Percentiles rank a stretch among this genome's conserved stretches.
phyloP scores from a whole-genome alignment of 305 asterid species.

The Solanum hybrid region DNA sequence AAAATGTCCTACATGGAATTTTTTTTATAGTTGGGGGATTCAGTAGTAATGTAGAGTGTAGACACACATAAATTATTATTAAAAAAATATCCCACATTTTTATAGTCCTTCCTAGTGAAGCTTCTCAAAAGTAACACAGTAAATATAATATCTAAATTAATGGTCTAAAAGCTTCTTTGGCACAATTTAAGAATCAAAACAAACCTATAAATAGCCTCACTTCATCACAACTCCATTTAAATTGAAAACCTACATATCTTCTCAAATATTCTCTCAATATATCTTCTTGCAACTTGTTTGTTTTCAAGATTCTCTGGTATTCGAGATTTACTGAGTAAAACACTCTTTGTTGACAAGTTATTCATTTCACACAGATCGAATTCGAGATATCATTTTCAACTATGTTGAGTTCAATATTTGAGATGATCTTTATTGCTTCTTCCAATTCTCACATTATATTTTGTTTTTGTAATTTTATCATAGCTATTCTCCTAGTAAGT shows the following conservation, averaged over 20 bases:
- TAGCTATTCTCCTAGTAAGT: conserved; percentile 32
- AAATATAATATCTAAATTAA: background rate
- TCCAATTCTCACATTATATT: conserved; percentile 50
- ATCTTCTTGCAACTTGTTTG: background rate
- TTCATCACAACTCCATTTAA: background rate
- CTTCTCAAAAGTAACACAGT: background rate
- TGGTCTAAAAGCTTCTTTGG: background rate
- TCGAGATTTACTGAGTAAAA: background rate
- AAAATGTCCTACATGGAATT: background rate
- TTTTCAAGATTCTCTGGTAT: background rate
- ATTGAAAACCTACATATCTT: background rate
- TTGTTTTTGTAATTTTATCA: conserved; percentile 62
- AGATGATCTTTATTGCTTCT: conserved; percentile 38
- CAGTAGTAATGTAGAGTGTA: background rate
- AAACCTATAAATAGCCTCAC: background rate
- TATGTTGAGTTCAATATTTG: conserved; percentile 39
- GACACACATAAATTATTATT: background rate
- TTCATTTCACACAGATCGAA: background rate
- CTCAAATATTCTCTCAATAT: background rate
- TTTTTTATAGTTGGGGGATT: background rate
- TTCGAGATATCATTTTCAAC: background rate
- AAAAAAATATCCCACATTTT: background rate
- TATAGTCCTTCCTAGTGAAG: background rate
- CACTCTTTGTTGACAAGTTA: rapidly evolving
- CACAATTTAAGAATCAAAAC: background rate